Percentiles rank a stretch among this genome's conserved stretches.
These are phyloP conservation scores for Ceratocystis alfenasii DNA, from an alignment of 2,329 filamentous ascomycete genomes.

Conservation along the genomic window DNA sequence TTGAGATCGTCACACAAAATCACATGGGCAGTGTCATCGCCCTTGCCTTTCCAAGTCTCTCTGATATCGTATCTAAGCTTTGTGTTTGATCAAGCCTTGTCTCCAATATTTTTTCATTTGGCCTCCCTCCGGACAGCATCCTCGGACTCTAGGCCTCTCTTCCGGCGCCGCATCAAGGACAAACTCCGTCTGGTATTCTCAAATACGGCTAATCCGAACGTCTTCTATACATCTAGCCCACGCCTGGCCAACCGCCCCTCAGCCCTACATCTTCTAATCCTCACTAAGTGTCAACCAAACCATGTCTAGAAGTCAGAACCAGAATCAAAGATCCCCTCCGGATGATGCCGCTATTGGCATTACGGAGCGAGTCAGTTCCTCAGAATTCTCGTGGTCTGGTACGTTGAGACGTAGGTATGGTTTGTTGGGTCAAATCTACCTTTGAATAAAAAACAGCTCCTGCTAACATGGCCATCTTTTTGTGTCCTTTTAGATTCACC, in stretches of 20 bases:
- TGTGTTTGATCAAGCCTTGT: neutral
- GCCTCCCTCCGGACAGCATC: neutral
- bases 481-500: slow-evolving; percentile 49
- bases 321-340: slow-evolving; percentile 24
- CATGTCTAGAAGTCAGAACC: neutral
- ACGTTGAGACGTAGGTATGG: slow-evolving; percentile 22
- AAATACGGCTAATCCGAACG: neutral
- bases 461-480: neutral
- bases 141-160: neutral
- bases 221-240: neutral
- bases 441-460: neutral
- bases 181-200: neutral
- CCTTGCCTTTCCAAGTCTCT: neutral
- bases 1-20: neutral
- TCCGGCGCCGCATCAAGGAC: slow-evolving; percentile 11
- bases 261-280: neutral
- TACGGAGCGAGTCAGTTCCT: slow-evolving; percentile 32
- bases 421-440: neutral
- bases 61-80: neutral
- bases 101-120: neutral
- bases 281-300: neutral
- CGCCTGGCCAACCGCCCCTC: neutral
- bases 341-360: slow-evolving; percentile 32
- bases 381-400: slow-evolving; percentile 32
- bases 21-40: neutral